Conservation (phyloP, 2,329 filamentous ascomycete species). For the Helotiales sp. region DNA sequence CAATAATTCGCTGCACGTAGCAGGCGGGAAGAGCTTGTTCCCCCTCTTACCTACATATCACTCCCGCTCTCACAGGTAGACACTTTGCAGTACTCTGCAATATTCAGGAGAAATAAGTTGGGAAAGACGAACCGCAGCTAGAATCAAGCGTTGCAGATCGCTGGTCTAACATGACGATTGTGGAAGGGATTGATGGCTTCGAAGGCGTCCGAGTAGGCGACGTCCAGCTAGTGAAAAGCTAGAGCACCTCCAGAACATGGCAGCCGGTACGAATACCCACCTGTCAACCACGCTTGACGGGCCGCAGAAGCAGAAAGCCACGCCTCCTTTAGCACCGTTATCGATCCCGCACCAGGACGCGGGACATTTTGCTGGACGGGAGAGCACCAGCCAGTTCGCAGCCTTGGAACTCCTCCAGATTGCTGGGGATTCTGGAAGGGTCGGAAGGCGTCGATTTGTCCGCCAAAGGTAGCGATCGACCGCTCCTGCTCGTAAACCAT, state of each 20-base stretch:
- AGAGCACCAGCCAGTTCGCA: slow-evolving; percentile 12
- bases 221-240: slow-evolving; percentile 4
- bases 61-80: neutral
- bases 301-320: slow-evolving; percentile 27
- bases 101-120: slow-evolving; percentile 1
- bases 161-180: slow-evolving; percentile 13
- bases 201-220: slow-evolving; percentile 6
- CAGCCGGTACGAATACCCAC: slow-evolving; percentile 30
- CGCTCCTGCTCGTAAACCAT: neutral
- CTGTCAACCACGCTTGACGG: slow-evolving; percentile 36
- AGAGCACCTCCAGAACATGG: slow-evolving; percentile 32
- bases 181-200: neutral
- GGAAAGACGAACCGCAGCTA: slow-evolving; percentile 21
- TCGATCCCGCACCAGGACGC: slow-evolving; percentile 30
- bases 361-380: slow-evolving; percentile 24
- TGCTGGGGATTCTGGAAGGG: slow-evolving; percentile 4
- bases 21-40: slow-evolving; percentile 9
- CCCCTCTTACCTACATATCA: neutral
- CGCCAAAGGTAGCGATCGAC: slow-evolving; percentile 1
- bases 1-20: slow-evolving; percentile 8
- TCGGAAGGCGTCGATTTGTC: neutral
- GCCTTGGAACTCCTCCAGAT: slow-evolving; percentile 5
- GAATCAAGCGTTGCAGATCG: slow-evolving; percentile 33
- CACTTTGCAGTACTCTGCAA: neutral
- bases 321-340: slow-evolving; percentile 28